Conservation (phyloP, 192 early-diverging fungal species). For the Kappamyces sp. region DNA sequence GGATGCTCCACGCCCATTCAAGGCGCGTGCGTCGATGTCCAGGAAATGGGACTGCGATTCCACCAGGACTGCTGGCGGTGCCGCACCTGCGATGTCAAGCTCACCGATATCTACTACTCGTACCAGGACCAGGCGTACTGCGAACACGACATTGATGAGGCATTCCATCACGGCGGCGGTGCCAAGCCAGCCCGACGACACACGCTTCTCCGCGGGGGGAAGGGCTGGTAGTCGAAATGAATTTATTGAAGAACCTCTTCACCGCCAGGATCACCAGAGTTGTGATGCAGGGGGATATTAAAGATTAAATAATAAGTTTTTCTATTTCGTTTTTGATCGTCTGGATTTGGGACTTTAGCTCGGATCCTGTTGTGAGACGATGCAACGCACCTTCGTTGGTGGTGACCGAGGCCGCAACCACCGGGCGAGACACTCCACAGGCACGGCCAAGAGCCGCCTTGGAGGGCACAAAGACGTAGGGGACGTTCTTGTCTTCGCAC, state of each 20-base stretch:
- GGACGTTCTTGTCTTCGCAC: conserved; percentile 99
- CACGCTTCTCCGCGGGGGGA: conserved; percentile 5
- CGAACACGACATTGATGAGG: conserved; percentile 42
- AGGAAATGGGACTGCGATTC: conserved; percentile 69
- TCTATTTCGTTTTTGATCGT: conserved; percentile 90
- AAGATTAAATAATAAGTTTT: conserved; percentile 75
- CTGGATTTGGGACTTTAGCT: conserved; percentile 88
- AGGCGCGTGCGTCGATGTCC: conserved; percentile 83
- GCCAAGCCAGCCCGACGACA: background rate
- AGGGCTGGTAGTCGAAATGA: conserved; percentile 27
- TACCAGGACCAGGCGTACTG: conserved; percentile 64
- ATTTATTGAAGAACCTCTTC: conserved; percentile 10
- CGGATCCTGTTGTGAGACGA: conserved; percentile 51
- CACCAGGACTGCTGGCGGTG: conserved; percentile 86
- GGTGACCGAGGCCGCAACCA: conserved; percentile 90
- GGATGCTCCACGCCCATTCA: conserved; percentile 77
- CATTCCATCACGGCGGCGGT: too few relatives aligned
- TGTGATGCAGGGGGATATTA: background rate
- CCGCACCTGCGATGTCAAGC: conserved; percentile 40
- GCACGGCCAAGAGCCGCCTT: conserved; percentile 95
- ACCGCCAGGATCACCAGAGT: conserved; percentile 17
- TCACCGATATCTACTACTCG: conserved; percentile 68
- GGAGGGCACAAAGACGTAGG: conserved; percentile 97
- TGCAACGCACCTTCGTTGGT: conserved; percentile 68
- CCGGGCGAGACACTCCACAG: conserved; percentile 91